phyloP scores from a whole-genome alignment of 352 stramenopile species.

The Plasmopara halstedii region DNA sequence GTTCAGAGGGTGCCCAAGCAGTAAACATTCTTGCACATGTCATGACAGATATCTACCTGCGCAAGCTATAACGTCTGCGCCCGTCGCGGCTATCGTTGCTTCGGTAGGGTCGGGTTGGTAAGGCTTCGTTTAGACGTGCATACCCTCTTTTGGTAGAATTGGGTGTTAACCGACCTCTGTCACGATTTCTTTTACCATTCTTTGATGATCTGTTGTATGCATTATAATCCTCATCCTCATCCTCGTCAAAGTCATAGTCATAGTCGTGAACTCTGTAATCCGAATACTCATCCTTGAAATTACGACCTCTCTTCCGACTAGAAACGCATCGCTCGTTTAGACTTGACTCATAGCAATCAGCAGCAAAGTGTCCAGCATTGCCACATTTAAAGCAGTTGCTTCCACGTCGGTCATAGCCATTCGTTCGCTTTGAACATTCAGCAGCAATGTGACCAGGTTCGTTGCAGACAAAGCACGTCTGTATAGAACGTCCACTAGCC shows the following conservation, averaged over 20 bases:
- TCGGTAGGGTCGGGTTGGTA: slow-evolving; percentile 25
- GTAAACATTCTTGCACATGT: too few species aligned
- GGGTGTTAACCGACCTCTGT: slow-evolving; percentile 11
- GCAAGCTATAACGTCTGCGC: slow-evolving; percentile 15
- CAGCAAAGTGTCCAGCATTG: slow-evolving; percentile 39
- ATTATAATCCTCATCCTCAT: slow-evolving; percentile 33
- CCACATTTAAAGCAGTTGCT: slow-evolving; percentile 50
- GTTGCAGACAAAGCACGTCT: slow-evolving; percentile 73
- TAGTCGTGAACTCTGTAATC: slow-evolving; percentile 34
- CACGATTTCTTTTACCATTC: slow-evolving; percentile 17
- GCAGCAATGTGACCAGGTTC: slow-evolving; percentile 61
- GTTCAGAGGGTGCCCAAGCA: too few species aligned
- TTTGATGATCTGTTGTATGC: slow-evolving; percentile 21
- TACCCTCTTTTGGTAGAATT: slow-evolving; percentile 19
- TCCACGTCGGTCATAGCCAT: slow-evolving; percentile 28
- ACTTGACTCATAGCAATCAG: slow-evolving; percentile 26
- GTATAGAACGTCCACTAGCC: slow-evolving; percentile 33
- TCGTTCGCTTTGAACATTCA: slow-evolving; percentile 44
- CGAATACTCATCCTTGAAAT: slow-evolving; percentile 37
- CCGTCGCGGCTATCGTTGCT: slow-evolving; percentile 20
- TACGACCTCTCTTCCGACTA: slow-evolving; percentile 39
- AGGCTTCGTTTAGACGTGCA: slow-evolving; percentile 23
- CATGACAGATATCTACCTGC: too few species aligned
- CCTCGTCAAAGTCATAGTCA: too few species aligned
- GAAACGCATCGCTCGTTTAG: slow-evolving; percentile 18